Base-by-base conservation (phyloP, 345 rosid genomes). In the Linum tenue region DNA sequence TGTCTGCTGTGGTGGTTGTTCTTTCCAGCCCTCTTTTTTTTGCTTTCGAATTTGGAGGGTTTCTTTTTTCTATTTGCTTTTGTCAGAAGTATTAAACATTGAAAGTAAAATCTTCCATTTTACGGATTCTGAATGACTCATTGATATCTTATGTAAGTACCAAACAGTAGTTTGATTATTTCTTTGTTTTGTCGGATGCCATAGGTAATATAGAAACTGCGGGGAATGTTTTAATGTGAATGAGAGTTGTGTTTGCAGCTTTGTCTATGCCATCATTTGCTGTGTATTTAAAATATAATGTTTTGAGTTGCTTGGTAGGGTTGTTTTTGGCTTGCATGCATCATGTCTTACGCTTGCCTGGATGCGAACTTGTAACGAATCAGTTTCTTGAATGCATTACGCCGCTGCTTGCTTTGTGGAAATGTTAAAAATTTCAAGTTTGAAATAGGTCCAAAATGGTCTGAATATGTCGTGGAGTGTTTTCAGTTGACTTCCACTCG, bases 121-220 rank as follows among this genome's bases (percentile, higher is more conserved):
- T 76, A 63, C 72, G 76, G 85, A 82, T 84, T 84, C 88, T 85
- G 89, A 81, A 76, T 84, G 84, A 74, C 95, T 84, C 86, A 57
- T 75, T 76, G 68, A 64, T 68, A 81, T 56, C 55, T 71, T 68
- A 70, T 78, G 75, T 76, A 67, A 37, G 66, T 67, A 22, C 31
- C 31, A 73, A 76, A 74, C 65, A 77, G 84, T 80, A 39, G 60
- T 69, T 63, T 56, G 76, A 62, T 73, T 37, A 70, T 63, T 59
- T 71, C 31, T 22, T 22, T 22, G 31, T 22, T 22, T 22, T 22
- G 31, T 22, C 31, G 0, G 31, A 22, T 22, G 31, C 31, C 31
- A 22, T 22, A 22, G 31, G 31, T 22, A 22, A 22, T 22, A 22
- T 22, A 22, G 31, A 22, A 22, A 22, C 31, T 1, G 31, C 31